phyloP scores from a whole-genome alignment of 257 asterid species.

The Solanum habrochaites region DNA sequence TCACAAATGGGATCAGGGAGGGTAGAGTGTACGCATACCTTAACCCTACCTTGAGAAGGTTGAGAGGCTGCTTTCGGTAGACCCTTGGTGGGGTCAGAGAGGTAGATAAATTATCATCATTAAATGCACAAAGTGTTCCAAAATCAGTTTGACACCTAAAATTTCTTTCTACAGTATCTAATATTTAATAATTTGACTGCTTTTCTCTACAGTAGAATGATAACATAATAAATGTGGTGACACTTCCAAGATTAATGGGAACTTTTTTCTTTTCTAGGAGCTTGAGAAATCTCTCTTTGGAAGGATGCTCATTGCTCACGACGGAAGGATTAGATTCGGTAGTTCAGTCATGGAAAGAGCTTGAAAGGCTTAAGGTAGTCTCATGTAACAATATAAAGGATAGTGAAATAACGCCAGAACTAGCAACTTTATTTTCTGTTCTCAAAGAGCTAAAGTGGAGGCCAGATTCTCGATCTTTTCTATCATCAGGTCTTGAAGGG shows the following conservation, averaged over 20 bases:
- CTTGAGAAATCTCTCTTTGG: conserved; percentile 55
- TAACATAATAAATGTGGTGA: not conserved
- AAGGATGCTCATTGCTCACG: conserved; percentile 85
- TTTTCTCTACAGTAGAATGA: not conserved
- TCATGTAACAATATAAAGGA: conserved; percentile 78
- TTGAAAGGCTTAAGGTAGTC: conserved; percentile 64
- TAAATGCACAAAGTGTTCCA: not conserved
- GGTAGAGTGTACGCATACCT: not conserved
- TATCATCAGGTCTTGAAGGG: conserved; percentile 58
- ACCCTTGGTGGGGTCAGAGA: not conserved
- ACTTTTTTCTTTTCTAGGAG: conserved; percentile 33
- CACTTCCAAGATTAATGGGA: not conserved
- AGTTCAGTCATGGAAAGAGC: conserved; percentile 72
- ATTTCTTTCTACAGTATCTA: not conserved
- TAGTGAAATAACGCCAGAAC: conserved; percentile 73
- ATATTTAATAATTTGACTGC: not conserved
- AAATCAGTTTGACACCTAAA: not conserved
- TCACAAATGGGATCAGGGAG: not conserved
- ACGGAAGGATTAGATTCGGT: conserved; percentile 71
- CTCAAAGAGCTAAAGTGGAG: conserved; percentile 90
- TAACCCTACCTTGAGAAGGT: not conserved
- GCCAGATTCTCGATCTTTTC: conserved; percentile 66
- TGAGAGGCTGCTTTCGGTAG: not conserved
- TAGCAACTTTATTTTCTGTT: conserved; percentile 60
- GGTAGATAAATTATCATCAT: not conserved